These are phyloP conservation scores for Penicillium frequentans DNA, from an alignment of 2,329 filamentous ascomycete genomes.

Conservation along the genomic window DNA sequence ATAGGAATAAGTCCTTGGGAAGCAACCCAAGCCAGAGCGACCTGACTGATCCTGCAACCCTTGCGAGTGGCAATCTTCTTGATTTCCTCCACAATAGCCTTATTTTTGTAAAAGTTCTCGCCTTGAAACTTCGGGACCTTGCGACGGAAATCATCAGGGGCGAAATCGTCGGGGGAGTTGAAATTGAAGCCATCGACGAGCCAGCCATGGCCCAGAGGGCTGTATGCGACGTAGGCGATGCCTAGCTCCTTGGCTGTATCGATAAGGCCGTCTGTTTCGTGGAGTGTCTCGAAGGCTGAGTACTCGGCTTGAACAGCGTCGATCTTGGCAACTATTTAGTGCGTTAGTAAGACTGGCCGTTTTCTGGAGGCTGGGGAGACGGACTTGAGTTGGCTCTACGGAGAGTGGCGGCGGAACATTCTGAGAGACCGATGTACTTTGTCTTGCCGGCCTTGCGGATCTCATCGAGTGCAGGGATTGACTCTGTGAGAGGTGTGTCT, in stretches of 20 bases:
- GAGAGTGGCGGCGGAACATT: conserved; percentile 48
- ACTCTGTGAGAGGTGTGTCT: conserved; percentile 50
- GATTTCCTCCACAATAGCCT: conserved; percentile 43
- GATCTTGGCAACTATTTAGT: conserved; percentile 45
- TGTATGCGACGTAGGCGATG: conserved; percentile 49
- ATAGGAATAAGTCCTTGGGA: conserved; percentile 48
- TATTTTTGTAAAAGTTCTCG: conserved; percentile 49
- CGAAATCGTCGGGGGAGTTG: conserved; percentile 50
- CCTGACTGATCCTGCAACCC: conserved; percentile 35
- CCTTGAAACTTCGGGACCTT: conserved; percentile 38
- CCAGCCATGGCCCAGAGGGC: conserved; percentile 50
- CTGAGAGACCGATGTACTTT: conserved; percentile 51
- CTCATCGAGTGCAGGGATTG: conserved; percentile 49
- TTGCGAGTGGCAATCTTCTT: conserved; percentile 40
- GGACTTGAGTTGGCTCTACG: conserved; percentile 48
- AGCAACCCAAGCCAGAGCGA: conserved; percentile 44
- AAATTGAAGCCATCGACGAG: conserved; percentile 47
- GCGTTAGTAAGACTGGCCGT: conserved; percentile 3
- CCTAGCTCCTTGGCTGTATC: conserved; percentile 43
- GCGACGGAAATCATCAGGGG: conserved; percentile 43
- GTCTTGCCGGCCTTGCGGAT: conserved; percentile 50
- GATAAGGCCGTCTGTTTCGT: conserved; percentile 44
- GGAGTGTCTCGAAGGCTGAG: conserved; percentile 45
- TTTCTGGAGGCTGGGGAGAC: background rate
- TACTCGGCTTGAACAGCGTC: conserved; percentile 51